These are phyloP conservation scores for Fusarium fujikuroi DNA, from an alignment of 2,329 filamentous ascomycete species.

Conservation along the genomic window DNA sequence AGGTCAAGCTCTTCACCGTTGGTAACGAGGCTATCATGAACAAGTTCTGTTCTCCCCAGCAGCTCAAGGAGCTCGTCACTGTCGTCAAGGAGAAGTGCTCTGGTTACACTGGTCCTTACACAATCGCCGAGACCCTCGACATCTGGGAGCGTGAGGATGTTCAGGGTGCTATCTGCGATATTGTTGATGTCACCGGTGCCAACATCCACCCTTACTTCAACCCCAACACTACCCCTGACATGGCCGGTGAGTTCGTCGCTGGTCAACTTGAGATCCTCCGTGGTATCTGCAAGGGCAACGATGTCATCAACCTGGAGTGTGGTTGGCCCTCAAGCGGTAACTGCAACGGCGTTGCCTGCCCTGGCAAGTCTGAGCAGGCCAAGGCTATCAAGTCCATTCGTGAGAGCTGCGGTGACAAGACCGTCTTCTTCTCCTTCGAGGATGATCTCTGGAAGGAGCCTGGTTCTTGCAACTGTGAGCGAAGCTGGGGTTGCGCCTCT, in stretches of 20 bases:
- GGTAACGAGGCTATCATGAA: slow-evolving; percentile 93
- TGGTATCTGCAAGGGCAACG: slow-evolving; percentile 75
- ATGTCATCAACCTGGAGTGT: slow-evolving; percentile 85
- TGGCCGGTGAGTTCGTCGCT: slow-evolving; percentile 81
- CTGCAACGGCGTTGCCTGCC: slow-evolving; percentile 77
- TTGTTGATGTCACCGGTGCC: slow-evolving; percentile 81
- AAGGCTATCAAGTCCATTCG: slow-evolving; percentile 78
- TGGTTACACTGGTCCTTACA: slow-evolving; percentile 79
- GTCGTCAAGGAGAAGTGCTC: slow-evolving; percentile 74
- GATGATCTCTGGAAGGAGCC: slow-evolving; percentile 85
- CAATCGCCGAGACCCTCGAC: slow-evolving; percentile 87
- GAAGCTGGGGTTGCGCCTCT: slow-evolving; percentile 73
- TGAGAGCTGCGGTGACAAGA: slow-evolving; percentile 70
- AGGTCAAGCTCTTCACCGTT: slow-evolving; percentile 83
- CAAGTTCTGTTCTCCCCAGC: slow-evolving; percentile 69
- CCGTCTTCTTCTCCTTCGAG: slow-evolving; percentile 83
- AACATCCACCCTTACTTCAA: slow-evolving; percentile 99
- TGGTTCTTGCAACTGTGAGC: slow-evolving; percentile 78
- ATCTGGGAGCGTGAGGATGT: slow-evolving; percentile 75
- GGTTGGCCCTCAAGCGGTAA: slow-evolving; percentile 83
- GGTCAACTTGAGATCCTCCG: slow-evolving; percentile 78
- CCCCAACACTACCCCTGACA: slow-evolving; percentile 66
- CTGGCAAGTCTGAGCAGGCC: slow-evolving; percentile 74
- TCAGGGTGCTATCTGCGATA: slow-evolving; percentile 70
- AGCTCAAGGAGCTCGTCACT: slow-evolving; percentile 77